Percentiles rank a stretch among this genome's conserved stretches.
phyloP scores from a whole-genome alignment of 176 grass and related monocot genomes.

The Eragrostis curvula region DNA sequence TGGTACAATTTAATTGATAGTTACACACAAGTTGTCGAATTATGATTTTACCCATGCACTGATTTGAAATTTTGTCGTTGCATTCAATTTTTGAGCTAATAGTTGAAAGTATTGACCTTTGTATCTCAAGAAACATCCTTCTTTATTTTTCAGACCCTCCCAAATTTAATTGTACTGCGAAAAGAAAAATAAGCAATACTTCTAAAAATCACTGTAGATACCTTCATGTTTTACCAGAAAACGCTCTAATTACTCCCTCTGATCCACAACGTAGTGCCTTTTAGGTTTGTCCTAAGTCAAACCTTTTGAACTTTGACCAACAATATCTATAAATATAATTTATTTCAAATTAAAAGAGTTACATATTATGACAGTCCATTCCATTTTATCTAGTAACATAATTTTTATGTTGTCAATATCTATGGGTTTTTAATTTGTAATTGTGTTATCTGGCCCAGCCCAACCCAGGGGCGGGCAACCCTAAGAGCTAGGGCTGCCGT shows the following conservation, averaged over 20 bases:
- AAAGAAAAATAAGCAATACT: background rate
- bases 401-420: too few species aligned
- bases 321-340: too few species aligned
- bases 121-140: slow-evolving; percentile 5
- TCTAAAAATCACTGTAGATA: background rate
- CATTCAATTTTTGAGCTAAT: background rate
- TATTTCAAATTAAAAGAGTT: too few species aligned
- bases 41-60: background rate
- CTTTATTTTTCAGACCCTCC: background rate
- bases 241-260: background rate
- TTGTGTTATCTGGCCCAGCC: too few species aligned
- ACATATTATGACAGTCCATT: too few species aligned
- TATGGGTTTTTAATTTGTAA: too few species aligned
- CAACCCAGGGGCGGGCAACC: too few species aligned
- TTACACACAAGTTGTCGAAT: background rate
- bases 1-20: background rate
- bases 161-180: background rate
- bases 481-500: too few species aligned
- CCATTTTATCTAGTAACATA: too few species aligned
- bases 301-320: too few species aligned
- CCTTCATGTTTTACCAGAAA: background rate
- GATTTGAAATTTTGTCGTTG: background rate
- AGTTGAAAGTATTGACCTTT: background rate
- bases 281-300: too few species aligned
- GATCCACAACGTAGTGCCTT: too few species aligned